Evolutionary conservation across 2,329 filamentous ascomycete genomes (phyloP).

Genomic region (Microdochium nivale): DNA sequence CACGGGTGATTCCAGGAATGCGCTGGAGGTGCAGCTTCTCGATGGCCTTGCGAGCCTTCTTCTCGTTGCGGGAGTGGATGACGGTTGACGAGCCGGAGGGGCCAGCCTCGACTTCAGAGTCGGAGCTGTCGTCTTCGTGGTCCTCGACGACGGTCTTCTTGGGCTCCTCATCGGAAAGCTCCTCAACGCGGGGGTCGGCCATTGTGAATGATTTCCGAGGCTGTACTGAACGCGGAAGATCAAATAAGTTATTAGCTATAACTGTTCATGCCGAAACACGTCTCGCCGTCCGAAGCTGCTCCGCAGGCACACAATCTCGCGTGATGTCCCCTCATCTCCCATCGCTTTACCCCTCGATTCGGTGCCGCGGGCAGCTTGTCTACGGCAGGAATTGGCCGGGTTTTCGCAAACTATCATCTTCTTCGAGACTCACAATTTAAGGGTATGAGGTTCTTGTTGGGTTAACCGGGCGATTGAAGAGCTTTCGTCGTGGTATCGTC

Average conservation of each 20-base stretch:
- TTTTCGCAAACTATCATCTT: not conserved
- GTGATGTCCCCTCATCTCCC: not conserved
- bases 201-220: conserved; percentile 50
- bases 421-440: not conserved
- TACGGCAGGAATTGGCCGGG: not conserved
- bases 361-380: not conserved
- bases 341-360: not conserved
- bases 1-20: conserved; percentile 93
- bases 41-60: conserved; percentile 99
- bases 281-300: not conserved
- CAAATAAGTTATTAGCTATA: not conserved
- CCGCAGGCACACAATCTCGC: not conserved
- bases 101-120: conserved; percentile 66
- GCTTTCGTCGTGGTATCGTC: not conserved
- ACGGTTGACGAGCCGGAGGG: conserved; percentile 82
- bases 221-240: conserved; percentile 6
- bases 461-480: not conserved
- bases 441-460: not conserved
- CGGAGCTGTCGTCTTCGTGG: conserved; percentile 60
- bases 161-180: conserved; percentile 85
- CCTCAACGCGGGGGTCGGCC: conserved; percentile 97
- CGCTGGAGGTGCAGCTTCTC: conserved; percentile 96
- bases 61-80: conserved; percentile 98
- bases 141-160: conserved; percentile 72
- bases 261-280: not conserved